phyloP scores from a whole-genome alignment of 805 yeast genomes.

The Pichia occidentalis region DNA sequence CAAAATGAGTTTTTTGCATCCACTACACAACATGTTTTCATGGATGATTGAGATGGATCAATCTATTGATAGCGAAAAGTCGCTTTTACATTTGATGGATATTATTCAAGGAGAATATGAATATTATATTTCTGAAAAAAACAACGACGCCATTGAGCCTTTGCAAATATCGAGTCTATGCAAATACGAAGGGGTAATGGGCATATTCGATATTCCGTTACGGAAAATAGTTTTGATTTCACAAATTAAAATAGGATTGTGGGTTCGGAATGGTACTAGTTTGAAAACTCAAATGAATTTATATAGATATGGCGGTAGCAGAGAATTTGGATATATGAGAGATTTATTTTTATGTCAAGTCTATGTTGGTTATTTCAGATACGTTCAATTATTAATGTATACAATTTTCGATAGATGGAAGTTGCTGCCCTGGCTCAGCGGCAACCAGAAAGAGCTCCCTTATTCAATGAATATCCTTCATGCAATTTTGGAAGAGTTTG shows the following conservation, averaged over 20 bases:
- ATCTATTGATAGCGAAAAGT: constrained; percentile 15
- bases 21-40: constrained; percentile 66
- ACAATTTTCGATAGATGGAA: constrained; percentile 68
- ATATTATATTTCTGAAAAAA: constrained; percentile 10
- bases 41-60: constrained; percentile 58
- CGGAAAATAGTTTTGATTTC: constrained; percentile 71
- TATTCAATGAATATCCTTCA: constrained; percentile 27
- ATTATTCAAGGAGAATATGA: constrained; percentile 18
- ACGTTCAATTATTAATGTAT: constrained; percentile 50
- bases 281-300: constrained; percentile 73
- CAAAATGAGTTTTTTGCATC: constrained; percentile 68
- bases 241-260: constrained; percentile 80
- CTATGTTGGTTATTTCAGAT: constrained; percentile 41
- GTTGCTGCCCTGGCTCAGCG: constrained; percentile 46
- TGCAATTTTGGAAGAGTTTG: constrained; percentile 69
- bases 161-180: constrained; percentile 4
- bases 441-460: constrained; percentile 38
- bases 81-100: constrained; percentile 12
- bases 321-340: constrained; percentile 77
- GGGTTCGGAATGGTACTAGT: constrained; percentile 92
- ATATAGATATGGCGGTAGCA: constrained; percentile 67
- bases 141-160: constrained; percentile 1
- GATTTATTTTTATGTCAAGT: constrained; percentile 68
- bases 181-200: constrained; percentile 21
- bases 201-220: constrained; percentile 65